Evolutionary conservation across 1,139 yeast species (phyloP).

Genomic region (Pichia sp.): DNA sequence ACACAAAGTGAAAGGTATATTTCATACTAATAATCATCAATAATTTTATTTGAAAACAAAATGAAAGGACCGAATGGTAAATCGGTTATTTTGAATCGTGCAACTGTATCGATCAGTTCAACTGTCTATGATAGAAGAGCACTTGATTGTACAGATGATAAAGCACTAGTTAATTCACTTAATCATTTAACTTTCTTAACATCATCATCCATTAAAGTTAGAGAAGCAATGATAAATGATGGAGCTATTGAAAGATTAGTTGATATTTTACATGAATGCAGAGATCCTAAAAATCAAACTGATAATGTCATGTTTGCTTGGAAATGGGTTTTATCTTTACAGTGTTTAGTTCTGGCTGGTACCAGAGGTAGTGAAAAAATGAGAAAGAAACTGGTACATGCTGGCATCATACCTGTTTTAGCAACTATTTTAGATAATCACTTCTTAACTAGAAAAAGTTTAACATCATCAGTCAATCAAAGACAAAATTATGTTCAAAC

Average conservation of each 20-base stretch:
- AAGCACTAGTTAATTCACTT: slow-evolving; percentile 85
- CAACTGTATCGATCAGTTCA: slow-evolving; percentile 85
- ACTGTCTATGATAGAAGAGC: slow-evolving; percentile 89
- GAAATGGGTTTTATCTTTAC: slow-evolving; percentile 96
- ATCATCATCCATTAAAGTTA: slow-evolving; percentile 77
- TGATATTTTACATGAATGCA: slow-evolving; percentile 78
- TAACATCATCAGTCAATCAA: not conserved
- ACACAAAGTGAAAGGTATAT: too few relatives aligned
- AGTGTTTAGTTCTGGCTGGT: slow-evolving; percentile 83
- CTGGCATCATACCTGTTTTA: slow-evolving; percentile 84
- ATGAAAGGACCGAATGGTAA: slow-evolving; percentile 93
- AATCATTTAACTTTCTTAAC: slow-evolving; percentile 85
- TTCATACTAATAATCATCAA: too few relatives aligned
- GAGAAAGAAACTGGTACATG: slow-evolving; percentile 79
- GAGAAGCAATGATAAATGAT: slow-evolving; percentile 82
- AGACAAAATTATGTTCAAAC: too few relatives aligned
- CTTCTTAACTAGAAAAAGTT: slow-evolving; percentile 25
- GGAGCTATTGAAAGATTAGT: slow-evolving; percentile 91
- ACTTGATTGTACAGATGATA: slow-evolving; percentile 80
- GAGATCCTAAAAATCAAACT: slow-evolving; percentile 42
- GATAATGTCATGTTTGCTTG: slow-evolving; percentile 51
- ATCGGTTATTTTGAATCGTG: slow-evolving; percentile 71
- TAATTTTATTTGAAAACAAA: not conserved
- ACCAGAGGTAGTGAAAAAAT: slow-evolving; percentile 88
- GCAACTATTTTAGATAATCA: slow-evolving; percentile 91